Conservation (phyloP, 1,284 basidiomycete species). For the Amylostereum areolatum region DNA sequence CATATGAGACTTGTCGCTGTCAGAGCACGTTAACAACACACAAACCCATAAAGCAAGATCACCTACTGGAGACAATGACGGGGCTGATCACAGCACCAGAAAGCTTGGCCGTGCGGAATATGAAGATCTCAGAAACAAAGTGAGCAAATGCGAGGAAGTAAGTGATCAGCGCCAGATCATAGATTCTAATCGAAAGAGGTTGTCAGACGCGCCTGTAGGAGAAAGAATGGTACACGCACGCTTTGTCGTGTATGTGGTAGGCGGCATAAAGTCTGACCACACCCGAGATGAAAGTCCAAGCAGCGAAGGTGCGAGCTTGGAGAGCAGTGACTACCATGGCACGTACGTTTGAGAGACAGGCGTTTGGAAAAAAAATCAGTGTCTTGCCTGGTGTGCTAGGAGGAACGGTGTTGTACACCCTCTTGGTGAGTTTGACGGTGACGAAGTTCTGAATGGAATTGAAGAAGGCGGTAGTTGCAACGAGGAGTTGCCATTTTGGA, state of each 20-base stretch:
- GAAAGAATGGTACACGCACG: constrained; percentile 43
- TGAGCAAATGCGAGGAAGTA: constrained; percentile 90
- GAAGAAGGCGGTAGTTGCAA: constrained; percentile 72
- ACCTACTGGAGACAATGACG: constrained; percentile 83
- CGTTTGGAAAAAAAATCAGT: neutral
- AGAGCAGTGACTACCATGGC: constrained; percentile 65
- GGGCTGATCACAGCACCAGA: constrained; percentile 67
- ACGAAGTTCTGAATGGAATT: constrained; percentile 82
- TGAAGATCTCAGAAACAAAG: constrained; percentile 80
- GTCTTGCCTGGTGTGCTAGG: constrained; percentile 13
- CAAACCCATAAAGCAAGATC: neutral
- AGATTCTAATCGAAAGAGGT: constrained; percentile 51
- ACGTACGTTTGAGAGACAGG: constrained; percentile 1
- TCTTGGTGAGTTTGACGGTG: constrained; percentile 72
- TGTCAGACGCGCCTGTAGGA: constrained; percentile 1
- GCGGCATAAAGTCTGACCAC: constrained; percentile 80
- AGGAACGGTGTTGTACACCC: constrained; percentile 65
- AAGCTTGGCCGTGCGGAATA: constrained; percentile 76
- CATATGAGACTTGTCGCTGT: constrained; percentile 68
- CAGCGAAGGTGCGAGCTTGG: constrained; percentile 82
- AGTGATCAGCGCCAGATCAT: constrained; percentile 82
- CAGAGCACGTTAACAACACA: neutral
- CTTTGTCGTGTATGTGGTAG: constrained; percentile 77
- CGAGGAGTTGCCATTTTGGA: constrained; percentile 82
- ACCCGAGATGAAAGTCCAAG: constrained; percentile 85